phyloP scores from a whole-genome alignment of 139 green algal genomes.

The Picochlorum sp. region DNA sequence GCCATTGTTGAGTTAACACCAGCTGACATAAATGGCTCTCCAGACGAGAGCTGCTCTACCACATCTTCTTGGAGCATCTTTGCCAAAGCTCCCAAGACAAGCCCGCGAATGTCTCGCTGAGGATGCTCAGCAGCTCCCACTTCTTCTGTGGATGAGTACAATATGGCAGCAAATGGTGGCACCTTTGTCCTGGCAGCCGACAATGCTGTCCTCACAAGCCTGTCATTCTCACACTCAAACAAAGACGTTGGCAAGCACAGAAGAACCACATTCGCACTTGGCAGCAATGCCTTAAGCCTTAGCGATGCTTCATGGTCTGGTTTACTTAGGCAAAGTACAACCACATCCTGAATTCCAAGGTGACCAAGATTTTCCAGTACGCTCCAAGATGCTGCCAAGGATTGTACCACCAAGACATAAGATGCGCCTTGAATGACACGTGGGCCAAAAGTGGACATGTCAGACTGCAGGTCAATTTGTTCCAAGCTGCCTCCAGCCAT shows the following conservation, averaged over 20 bases:
- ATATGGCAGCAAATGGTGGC: constrained; percentile 24
- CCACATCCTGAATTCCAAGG: not conserved
- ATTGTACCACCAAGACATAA: no score
- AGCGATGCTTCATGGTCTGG: not conserved
- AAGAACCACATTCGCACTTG: constrained; percentile 4
- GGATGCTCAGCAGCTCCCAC: no score
- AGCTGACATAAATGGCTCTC: constrained; percentile 45
- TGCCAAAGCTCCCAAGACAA: not conserved
- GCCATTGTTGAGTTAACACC: constrained; percentile 44
- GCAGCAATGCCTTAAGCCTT: not conserved
- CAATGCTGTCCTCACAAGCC: constrained; percentile 19
- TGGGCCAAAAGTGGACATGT: no score
- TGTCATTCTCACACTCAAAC: not conserved
- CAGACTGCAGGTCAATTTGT: no score
- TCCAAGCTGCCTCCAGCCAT: constrained; percentile 1
- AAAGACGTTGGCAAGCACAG: constrained; percentile 7
- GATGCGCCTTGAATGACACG: no score
- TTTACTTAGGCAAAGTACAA: not conserved
- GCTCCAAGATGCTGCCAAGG: no score
- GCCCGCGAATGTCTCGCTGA: no score
- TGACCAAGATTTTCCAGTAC: no score
- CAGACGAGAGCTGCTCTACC: not conserved
- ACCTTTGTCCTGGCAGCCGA: constrained; percentile 13
- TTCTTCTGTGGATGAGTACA: constrained; percentile 7
- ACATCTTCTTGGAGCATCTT: not conserved